Base-by-base conservation (phyloP, 257 asterid genomes). In the Nicotiana knightiana region DNA sequence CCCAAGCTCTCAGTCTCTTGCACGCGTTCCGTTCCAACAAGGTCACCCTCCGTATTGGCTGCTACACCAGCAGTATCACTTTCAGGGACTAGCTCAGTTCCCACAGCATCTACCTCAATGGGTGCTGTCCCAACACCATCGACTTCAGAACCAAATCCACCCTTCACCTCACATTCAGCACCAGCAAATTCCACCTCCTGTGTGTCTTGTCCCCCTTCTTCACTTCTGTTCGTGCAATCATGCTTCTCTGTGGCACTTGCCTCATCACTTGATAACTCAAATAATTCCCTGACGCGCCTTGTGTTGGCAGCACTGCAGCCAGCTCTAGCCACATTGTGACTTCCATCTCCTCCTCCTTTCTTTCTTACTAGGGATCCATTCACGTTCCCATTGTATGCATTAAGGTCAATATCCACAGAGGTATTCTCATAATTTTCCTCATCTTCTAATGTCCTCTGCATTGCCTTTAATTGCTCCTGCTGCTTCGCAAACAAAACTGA, bases 361-460 rank as follows among this genome's bases (percentile, higher is more conserved):
- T 87, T 87, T 79, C 92, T 84, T 51, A 63, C 81, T 63, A 55
- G 46, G 24, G 86, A 83, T 58, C 66, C 85, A 51, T 67, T 85
- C 8, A 30, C 81, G 18, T 83, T 77, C 58, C 64, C 83, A 81
- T 79, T 80, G 33, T 84, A 84, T n/a, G 80, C 92, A 81, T 90
- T 90, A 62, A 85, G 87, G 89, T 94, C 97, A 77, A 85, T 83
- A 77, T 93, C 97, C n/a, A 85, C 78, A 35, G 97, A 93, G 51
- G 91, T 91, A 59, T 89, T 89, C 77, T 89, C 91, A 30, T 90
- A 90, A 85, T 93, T 90, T 66, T 96, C 98, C 86, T 96, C 97
- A 55, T 96, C 98, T 89, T 96, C 98, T 53, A 96, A 90, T 12
- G 98, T 94, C 87, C 92, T 93, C 85, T 93, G 99, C 99, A 96